Conservation (phyloP, 2,329 filamentous ascomycete species). For the Stylonectria norvegica region DNA sequence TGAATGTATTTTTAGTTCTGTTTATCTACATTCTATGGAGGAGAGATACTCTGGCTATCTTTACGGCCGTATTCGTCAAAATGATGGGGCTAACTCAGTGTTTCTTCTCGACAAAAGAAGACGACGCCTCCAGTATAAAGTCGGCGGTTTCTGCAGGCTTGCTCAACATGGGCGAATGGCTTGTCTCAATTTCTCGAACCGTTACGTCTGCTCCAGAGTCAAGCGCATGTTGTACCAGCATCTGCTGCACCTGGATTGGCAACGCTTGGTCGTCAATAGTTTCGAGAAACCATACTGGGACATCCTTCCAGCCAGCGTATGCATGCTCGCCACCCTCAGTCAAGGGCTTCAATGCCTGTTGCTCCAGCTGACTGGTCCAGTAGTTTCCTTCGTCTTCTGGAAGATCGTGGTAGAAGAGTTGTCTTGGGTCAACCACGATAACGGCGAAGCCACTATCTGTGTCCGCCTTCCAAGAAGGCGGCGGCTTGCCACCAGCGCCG, state of each 20-base stretch:
- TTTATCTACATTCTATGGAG: too few species aligned
- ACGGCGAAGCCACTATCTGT: slow-evolving; percentile 39
- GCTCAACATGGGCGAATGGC: slow-evolving; percentile 50
- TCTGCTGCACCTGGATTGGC: slow-evolving; percentile 38
- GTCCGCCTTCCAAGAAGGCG: slow-evolving; percentile 40
- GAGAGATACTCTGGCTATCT: too few species aligned
- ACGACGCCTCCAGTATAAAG: slow-evolving; percentile 33
- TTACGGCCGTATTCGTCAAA: too few species aligned
- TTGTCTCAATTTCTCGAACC: slow-evolving; percentile 40
- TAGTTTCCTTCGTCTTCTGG: slow-evolving; percentile 39
- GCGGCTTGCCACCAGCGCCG: slow-evolving; percentile 38
- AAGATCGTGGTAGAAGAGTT: slow-evolving; percentile 51
- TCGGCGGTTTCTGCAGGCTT: slow-evolving; percentile 37
- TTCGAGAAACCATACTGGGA: slow-evolving; percentile 45
- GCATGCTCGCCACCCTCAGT: slow-evolving; percentile 41
- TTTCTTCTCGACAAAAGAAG: too few species aligned
- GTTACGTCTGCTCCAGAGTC: slow-evolving; percentile 35
- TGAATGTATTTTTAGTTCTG: too few species aligned
- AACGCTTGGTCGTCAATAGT: slow-evolving; percentile 40
- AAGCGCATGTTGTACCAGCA: slow-evolving; percentile 37
- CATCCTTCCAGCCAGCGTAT: slow-evolving; percentile 47
- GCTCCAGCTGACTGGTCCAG: slow-evolving; percentile 40
- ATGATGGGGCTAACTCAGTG: too few species aligned
- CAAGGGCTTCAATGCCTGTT: slow-evolving; percentile 42
- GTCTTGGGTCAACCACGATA: slow-evolving; percentile 34